A percentile compares a stretch with the other conserved stretches of the same genome.
These are phyloP conservation scores for Fusarium camptoceras DNA, from an alignment of 2,329 filamentous ascomycete species.

Conservation along the genomic window DNA sequence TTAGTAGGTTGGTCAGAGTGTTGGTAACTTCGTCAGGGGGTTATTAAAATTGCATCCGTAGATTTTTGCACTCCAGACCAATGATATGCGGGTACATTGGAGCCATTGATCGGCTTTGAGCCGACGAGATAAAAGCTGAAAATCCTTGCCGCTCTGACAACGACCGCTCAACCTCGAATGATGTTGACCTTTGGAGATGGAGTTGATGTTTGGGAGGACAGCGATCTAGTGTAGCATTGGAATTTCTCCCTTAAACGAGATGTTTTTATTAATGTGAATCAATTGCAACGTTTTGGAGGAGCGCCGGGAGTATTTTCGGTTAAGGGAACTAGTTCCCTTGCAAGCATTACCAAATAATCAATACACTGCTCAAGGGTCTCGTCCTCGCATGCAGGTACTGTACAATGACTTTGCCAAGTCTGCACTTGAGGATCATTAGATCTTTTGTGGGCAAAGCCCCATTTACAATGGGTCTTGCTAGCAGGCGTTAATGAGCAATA, in stretches of 20 bases:
- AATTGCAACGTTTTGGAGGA: not conserved
- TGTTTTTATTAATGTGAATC: slow-evolving; percentile 2
- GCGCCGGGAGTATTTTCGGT: not conserved
- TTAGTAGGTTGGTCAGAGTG: slow-evolving; percentile 1
- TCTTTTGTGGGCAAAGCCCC: slow-evolving; percentile 7
- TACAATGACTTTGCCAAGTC: not conserved
- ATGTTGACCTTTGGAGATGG: not conserved
- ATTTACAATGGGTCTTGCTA: slow-evolving; percentile 11
- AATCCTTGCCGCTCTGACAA: not conserved
- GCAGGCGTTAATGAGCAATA: slow-evolving; percentile 5
- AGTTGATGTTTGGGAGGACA: not conserved
- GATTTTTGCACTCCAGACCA: slow-evolving; percentile 17
- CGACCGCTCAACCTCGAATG: not conserved
- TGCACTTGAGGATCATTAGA: slow-evolving; percentile 2
- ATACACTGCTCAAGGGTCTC: slow-evolving; percentile 10
- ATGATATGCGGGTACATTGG: slow-evolving; percentile 8
- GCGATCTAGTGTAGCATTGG: slow-evolving; percentile 7
- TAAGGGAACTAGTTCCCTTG: not conserved
- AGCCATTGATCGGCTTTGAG: not conserved
- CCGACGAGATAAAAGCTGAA: slow-evolving; percentile 14
- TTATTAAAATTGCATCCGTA: slow-evolving; percentile 28
- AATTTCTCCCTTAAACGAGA: not conserved
- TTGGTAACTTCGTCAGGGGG: slow-evolving; percentile 12
- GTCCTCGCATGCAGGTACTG: slow-evolving; percentile 24
- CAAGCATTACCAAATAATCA: not conserved